A percentile compares a stretch with the other conserved stretches of the same genome.
phyloP scores from a whole-genome alignment of 176 grass and related monocot genomes.

The Zoysia pacifica region DNA sequence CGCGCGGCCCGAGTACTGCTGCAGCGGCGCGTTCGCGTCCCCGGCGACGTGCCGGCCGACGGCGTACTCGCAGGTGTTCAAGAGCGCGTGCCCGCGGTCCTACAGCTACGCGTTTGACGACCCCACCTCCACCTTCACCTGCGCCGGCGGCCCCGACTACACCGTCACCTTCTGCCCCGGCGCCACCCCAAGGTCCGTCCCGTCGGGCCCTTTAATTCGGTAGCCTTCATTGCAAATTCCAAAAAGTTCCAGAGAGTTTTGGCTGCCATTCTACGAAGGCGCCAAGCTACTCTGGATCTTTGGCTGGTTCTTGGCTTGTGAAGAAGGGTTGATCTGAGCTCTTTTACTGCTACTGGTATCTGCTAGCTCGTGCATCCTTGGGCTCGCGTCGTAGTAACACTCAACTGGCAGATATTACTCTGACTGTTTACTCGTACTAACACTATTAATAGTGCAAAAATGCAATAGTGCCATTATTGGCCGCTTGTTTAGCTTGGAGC shows the following conservation, averaged over 20 bases:
- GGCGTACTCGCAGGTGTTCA: constrained; percentile 84
- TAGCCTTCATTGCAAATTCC: not conserved
- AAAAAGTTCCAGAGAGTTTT: not conserved
- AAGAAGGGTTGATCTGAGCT: constrained; percentile 19
- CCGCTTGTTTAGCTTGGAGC: too few relatives aligned
- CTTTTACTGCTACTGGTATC: constrained; percentile 17
- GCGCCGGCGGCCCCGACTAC: constrained; percentile 68
- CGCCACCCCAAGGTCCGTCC: constrained; percentile 52
- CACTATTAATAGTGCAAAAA: not conserved
- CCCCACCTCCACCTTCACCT: constrained; percentile 90
- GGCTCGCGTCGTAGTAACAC: not conserved
- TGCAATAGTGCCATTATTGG: not conserved
- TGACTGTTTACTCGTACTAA: not conserved
- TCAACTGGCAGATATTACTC: not conserved
- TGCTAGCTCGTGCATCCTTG: not conserved
- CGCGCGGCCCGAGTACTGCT: constrained; percentile 70
- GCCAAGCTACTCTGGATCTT: not conserved
- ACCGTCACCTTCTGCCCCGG: constrained; percentile 86
- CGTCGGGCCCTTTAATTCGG: constrained; percentile 12
- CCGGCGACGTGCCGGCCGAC: constrained; percentile 74
- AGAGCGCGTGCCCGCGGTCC: constrained; percentile 77
- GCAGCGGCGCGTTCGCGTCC: constrained; percentile 73
- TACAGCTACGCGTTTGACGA: constrained; percentile 99
- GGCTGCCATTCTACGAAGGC: not conserved
- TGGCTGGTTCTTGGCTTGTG: constrained; percentile 29